Evolutionary conservation across 2,329 filamentous ascomycete genomes (phyloP), one percentile per base, ranked within the genome.

Genomic region (Penicillium sp.): DNA sequence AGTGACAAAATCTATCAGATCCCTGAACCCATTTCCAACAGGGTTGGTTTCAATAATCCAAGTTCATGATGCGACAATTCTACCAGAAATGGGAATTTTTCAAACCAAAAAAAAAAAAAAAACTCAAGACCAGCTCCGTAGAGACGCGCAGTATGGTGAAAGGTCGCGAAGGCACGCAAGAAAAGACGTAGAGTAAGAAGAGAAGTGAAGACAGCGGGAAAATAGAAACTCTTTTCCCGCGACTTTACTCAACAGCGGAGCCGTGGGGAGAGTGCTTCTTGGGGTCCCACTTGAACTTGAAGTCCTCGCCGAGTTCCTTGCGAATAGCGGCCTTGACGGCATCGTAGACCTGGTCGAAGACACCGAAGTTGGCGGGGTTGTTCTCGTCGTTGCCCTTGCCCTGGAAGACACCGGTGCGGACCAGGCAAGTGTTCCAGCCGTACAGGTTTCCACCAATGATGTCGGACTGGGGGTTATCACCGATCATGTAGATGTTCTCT

Each of bases 361-460:
- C 88, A 63, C 89, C 89, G 70, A 91, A 91, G 78, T 83, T 89
- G 70, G 89, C 89, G 1, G 89, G 89, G 79, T 90, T 91, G 77
- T 90, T 81, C 75, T 88, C 83, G 71, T 92, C 89, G 72, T 91
- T 92, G 56, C 86, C 88, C 18, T 85, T 87, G 37, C 89, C 89
- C 78, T 90, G 88, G 84, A 89, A 91, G 50, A 92, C 89, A 77
- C 89, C 89, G 0, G 89, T 92, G 70, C 88, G 85, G 58, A 92
- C 89, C 54, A 92, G 78, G 71, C 89, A 91, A 2, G 89, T 91
- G 79, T 91, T 91, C 89, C 89, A 92, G 60, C 88, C 88, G 76
- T 92, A 91, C 83, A 88, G 88, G 82, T 92, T 92, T 60, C 89
- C 89, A 63, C 89, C 89, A 64, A 89, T 82, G 70, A 91, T 90